Percentiles rank a stretch among this genome's conserved stretches.
Evolutionary conservation across 495 filamentous ascomycete species (phyloP).

Genomic region (Penicillium coprophilum): DNA sequence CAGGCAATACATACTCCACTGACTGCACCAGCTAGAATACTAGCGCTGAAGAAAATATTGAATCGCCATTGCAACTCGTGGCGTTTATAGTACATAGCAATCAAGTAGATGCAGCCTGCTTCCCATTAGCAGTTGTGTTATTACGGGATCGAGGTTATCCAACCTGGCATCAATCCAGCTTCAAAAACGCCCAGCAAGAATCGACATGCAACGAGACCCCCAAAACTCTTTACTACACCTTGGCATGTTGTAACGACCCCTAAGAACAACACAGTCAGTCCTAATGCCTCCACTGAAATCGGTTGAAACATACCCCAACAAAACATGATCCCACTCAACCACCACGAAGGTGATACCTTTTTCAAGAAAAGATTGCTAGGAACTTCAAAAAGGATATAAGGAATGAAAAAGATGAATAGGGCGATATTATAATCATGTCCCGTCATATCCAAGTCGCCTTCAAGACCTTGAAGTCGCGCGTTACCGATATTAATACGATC

Average conservation of each 20-base stretch:
- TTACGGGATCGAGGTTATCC: not conserved
- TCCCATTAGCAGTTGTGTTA: conserved; percentile 1
- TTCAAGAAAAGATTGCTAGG: conserved; percentile 67
- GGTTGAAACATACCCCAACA: conserved; percentile 47
- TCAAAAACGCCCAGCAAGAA: conserved; percentile 60
- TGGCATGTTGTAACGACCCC: conserved; percentile 55
- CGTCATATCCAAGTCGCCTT: conserved; percentile 55
- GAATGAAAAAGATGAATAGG: conserved; percentile 64
- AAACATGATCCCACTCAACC: conserved; percentile 54
- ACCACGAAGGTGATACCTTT: conserved; percentile 59
- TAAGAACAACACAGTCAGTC: conserved; percentile 6
- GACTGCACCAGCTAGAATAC: conserved; percentile 59
- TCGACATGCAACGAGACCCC: conserved; percentile 52
- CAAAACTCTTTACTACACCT: conserved; percentile 54
- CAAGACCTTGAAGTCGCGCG: conserved; percentile 60
- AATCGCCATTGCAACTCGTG: conserved; percentile 60
- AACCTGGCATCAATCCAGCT: conserved; percentile 55
- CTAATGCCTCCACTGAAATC: not conserved
- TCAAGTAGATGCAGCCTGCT: conserved; percentile 46
- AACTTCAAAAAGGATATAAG: conserved; percentile 65
- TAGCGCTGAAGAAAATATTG: conserved; percentile 57
- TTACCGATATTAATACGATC: conserved; percentile 63
- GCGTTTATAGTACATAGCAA: conserved; percentile 63
- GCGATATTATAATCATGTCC: conserved; percentile 61
- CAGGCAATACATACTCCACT: conserved; percentile 45